Evolutionary conservation across 2,329 filamentous ascomycete species (phyloP).

Genomic region (Fusarium virguliforme): DNA sequence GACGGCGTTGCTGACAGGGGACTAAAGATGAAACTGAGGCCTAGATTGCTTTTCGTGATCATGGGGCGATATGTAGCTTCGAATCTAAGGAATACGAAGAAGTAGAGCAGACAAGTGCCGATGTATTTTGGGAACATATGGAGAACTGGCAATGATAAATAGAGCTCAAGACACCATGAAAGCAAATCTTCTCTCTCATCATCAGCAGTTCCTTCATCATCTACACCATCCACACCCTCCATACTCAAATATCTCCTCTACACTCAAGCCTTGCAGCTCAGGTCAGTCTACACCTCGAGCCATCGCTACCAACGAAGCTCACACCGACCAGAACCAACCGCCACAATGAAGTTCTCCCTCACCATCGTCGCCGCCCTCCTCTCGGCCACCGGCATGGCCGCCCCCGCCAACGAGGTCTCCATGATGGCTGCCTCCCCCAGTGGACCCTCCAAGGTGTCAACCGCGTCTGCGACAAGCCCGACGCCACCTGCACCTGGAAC

Average conservation of each 20-base stretch:
- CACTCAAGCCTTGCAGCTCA: background rate
- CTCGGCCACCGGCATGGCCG: slow-evolving; percentile 52
- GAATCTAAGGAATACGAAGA: background rate
- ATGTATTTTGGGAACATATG: slow-evolving; percentile 6
- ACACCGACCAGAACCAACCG: slow-evolving; percentile 21
- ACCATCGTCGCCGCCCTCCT: slow-evolving; percentile 55
- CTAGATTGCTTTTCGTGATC: slow-evolving; percentile 1
- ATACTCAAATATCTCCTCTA: background rate
- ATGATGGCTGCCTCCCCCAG: slow-evolving; percentile 59
- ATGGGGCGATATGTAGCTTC: background rate
- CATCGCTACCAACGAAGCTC: background rate
- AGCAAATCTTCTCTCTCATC: background rate
- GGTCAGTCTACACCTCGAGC: background rate
- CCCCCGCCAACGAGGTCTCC: slow-evolving; percentile 53
- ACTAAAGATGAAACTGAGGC: background rate
- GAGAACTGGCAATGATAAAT: background rate
- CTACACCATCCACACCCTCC: background rate
- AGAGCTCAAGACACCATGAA: background rate
- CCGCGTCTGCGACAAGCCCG: slow-evolving; percentile 58
- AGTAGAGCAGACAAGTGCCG: slow-evolving; percentile 1
- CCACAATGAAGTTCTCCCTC: slow-evolving; percentile 62
- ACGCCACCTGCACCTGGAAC: slow-evolving; percentile 61
- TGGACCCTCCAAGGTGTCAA: slow-evolving; percentile 61
- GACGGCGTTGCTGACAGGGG: background rate
- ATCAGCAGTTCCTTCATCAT: background rate